phyloP scores from a whole-genome alignment of 176 grass and related monocot species.

The Aegilops longissima region DNA sequence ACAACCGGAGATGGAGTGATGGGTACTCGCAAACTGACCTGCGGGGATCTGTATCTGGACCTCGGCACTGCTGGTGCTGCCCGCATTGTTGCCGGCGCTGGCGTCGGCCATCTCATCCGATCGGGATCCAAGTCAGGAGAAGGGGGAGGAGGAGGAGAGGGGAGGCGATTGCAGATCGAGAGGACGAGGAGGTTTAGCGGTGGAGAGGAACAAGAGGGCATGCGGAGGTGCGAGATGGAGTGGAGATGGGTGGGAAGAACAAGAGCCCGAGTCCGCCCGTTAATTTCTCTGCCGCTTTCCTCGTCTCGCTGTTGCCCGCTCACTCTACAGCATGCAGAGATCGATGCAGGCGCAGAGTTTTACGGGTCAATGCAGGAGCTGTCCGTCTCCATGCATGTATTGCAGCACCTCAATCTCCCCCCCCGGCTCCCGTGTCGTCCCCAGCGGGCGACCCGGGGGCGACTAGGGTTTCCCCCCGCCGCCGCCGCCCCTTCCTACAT shows the following conservation, averaged over 20 bases:
- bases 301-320: background rate
- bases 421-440: too few species aligned
- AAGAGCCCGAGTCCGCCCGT: slow-evolving; percentile 12
- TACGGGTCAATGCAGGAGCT: background rate
- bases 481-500: too few species aligned
- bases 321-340: background rate
- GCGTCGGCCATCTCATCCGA: slow-evolving; percentile 38
- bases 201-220: slow-evolving; percentile 26
- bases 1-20: background rate
- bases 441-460: too few species aligned
- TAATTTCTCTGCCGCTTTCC: slow-evolving; percentile 9
- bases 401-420: too few species aligned
- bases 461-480: too few species aligned
- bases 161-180: background rate
- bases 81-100: background rate
- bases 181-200: slow-evolving; percentile 11
- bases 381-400: background rate
- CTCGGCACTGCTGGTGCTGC: slow-evolving; percentile 10
- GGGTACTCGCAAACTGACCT: background rate
- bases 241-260: slow-evolving; percentile 4
- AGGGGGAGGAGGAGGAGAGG: background rate
- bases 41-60: slow-evolving; percentile 51
- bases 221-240: slow-evolving; percentile 1
- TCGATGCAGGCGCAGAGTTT: background rate
- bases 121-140: slow-evolving; percentile 25